Evolutionary conservation across 805 yeast species (phyloP), one percentile per base, ranked within the genome.

Genomic region (Hanseniaspora valbyensis): DNA sequence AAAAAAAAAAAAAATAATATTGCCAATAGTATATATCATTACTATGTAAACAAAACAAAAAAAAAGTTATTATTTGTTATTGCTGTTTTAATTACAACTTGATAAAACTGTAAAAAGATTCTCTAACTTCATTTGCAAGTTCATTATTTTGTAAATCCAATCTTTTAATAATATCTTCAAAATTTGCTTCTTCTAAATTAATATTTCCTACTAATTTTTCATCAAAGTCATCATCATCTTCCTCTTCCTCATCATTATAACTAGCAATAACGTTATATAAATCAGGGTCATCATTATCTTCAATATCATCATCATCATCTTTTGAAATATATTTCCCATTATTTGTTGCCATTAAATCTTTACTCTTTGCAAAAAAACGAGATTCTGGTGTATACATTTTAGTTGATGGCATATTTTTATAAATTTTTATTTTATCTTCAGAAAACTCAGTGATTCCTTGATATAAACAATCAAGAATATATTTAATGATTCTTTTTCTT

Each of bases 401-500:
- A 3, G 67, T 67, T 26, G 63, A 71, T 8, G 66, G 67, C 54
- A 82, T 70, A 51, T 72, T 72, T 12, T 67, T 65, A 52, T 61
- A 52, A 44, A 65, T 56, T 57, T 65, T 54, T 55, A 58, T 71
- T 64, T 59, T 68, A 69, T 41, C 56, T 64, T 43, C 61, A 58
- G 55, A 74, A 73, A 53, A 79, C 56, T 32, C 71, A 61, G 59
- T 69, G 69, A 55, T 77, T 73, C 67, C 65, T 64, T 74, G 64
- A 16, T 75, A 76, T 42, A 83, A 64, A 54, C 80, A 75, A 19
- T 75, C 75, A 50, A 88, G 66, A 61, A 87, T 88, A 58, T 83
- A 82, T 57, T 86, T 73, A 53, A 87, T 73, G 18, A 89, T 73
- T 44, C 79, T 70, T 57, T 96, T 72, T 2, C 87, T 66, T 26